Evolutionary conservation across 345 rosid species (phyloP), one percentile per base, ranked within the genome.

Genomic region (Boechera retrofracta): DNA sequence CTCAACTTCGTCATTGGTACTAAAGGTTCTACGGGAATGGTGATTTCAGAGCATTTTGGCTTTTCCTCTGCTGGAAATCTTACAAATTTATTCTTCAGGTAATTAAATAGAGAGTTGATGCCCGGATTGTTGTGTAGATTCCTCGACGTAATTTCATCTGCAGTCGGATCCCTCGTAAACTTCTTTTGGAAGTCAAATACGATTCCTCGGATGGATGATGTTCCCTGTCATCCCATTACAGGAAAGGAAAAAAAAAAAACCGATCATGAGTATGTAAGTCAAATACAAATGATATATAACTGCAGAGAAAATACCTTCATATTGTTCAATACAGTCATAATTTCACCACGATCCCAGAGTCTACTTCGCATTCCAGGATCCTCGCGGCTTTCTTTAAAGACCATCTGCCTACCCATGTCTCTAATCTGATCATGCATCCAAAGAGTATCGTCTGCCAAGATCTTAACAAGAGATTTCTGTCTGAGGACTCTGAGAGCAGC

Each of bases 361-460:
- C 98, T 83, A 66, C 90, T 93, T 4, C 85, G 83, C 81, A 56
- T 72, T 57, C 85, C 74, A 32, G 85, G 86, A 69, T 82, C 77
- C 0, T 1, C 26, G 5, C 15, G 36, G 42, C 2, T 64, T 74
- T 38, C 64, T 59, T 47, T 38, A 7, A 11, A 76, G 41, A 77
- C 89, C 12, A 90, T 84, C 71, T 88, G 84, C 68, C 87, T 84
- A 66, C 89, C 98, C 98, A 93, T 93, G 69, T 93, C 94, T 48
- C 81, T 81, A 31, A 93, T 77, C 64, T 84, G 93, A 81, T 93
- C 97, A 72, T 93, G 98, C 89, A 88, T 86, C 91, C 90, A 84
- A 29, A 93, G 61, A 35, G 59, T 59, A 38, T 58, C 4, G 9
- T 74, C 68, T 39, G 39, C 62, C 5, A 39, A 2, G 18, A 87